Evolutionary conservation across 306 rosid species (phyloP).

Genomic region (Astragalus membranaceus): DNA sequence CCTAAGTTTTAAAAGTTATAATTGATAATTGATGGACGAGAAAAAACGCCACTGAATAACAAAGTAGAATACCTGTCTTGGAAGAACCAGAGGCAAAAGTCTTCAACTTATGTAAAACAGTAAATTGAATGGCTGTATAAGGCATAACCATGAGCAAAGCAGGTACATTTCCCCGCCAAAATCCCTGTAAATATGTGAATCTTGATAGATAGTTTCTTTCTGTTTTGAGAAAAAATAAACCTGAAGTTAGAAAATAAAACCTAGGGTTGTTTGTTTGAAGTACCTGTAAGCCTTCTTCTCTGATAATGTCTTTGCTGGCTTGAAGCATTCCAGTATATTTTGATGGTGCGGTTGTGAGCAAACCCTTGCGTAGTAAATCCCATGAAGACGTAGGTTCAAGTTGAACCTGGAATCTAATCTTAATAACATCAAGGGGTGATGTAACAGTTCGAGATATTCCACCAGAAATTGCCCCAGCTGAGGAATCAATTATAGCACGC

Average conservation of each 20-base stretch:
- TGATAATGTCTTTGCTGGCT: constrained; percentile 80
- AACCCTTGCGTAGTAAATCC: constrained; percentile 54
- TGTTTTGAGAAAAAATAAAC: not conserved
- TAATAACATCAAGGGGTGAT: constrained; percentile 92
- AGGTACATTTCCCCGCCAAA: constrained; percentile 98
- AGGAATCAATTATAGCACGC: constrained; percentile 56
- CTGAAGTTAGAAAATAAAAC: not conserved
- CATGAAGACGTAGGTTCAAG: constrained; percentile 84
- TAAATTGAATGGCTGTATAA: constrained; percentile 85
- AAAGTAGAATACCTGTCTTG: constrained; percentile 46
- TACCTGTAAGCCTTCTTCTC: constrained; percentile 92
- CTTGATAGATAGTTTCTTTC: too few relatives aligned
- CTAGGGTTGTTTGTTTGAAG: not conserved
- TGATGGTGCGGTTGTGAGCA: constrained; percentile 41
- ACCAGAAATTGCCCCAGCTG: constrained; percentile 86
- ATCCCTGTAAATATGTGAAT: constrained; percentile 50
- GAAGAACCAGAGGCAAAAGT: constrained; percentile 88
- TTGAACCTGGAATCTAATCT: constrained; percentile 97
- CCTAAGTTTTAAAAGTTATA: not conserved
- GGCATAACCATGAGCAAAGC: constrained; percentile 99
- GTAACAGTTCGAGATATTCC: constrained; percentile 83
- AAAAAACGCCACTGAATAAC: not conserved
- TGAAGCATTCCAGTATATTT: constrained; percentile 91
- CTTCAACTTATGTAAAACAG: constrained; percentile 78
- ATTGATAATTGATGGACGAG: not conserved